phyloP scores from a whole-genome alignment of 176 grass and related monocot genomes.

The Carex littledalei region DNA sequence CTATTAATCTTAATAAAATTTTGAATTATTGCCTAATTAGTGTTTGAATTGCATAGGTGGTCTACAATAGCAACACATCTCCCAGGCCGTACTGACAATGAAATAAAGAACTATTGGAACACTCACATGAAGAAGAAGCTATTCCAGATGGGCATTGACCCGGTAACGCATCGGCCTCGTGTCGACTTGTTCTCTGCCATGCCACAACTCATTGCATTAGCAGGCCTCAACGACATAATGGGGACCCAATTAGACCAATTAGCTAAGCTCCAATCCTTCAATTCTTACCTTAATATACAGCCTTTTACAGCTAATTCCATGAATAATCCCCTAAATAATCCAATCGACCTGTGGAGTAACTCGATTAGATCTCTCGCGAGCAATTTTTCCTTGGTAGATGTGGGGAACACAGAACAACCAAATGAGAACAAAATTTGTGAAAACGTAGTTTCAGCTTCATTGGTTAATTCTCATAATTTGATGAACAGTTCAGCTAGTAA shows the following conservation, averaged over 20 bases:
- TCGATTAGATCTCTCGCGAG: neutral
- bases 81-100: conserved; percentile 39
- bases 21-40: neutral
- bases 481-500: conserved; percentile 5
- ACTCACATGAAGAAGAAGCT: conserved; percentile 38
- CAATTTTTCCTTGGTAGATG: neutral
- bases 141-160: conserved; percentile 31
- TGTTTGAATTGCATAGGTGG: conserved; percentile 24
- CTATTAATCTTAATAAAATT: neutral
- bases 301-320: neutral
- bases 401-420: neutral
- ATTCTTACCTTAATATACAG: neutral
- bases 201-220: neutral
- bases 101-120: conserved; percentile 55
- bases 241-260: conserved; percentile 1
- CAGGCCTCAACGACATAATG: neutral
- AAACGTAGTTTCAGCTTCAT: conserved; percentile 9
- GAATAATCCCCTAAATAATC: neutral
- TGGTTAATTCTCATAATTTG: neutral
- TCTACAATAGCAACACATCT: conserved; percentile 35
- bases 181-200: conserved; percentile 20
- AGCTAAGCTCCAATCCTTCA: neutral
- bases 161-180: conserved; percentile 17
- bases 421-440: neutral
- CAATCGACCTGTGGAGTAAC: neutral